Percentiles rank a stretch among this genome's conserved stretches.
Evolutionary conservation across 345 rosid genomes (phyloP).

Genomic region (Zanthoxylum bungeanum): DNA sequence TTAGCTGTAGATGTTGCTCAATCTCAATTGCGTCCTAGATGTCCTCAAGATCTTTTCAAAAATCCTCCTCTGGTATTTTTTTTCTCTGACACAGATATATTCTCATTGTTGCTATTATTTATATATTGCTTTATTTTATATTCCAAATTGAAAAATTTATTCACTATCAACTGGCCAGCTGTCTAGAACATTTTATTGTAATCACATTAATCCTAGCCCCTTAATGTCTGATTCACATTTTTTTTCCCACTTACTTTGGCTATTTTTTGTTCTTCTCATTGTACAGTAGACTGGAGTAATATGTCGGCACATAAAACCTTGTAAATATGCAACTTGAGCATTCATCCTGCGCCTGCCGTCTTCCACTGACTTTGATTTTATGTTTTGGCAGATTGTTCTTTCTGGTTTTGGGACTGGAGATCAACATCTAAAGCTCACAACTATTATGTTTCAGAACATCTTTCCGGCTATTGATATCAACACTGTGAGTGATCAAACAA

Average conservation of each 20-base stretch:
- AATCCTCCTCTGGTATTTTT: conserved; percentile 73
- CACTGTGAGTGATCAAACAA: conserved; percentile 53
- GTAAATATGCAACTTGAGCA: background rate
- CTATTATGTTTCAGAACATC: conserved; percentile 94
- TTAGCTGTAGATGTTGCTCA: conserved; percentile 75
- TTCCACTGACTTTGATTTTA: background rate
- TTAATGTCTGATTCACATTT: background rate
- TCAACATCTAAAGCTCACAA: conserved; percentile 78
- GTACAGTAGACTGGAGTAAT: background rate
- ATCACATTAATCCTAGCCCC: background rate
- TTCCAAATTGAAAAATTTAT: background rate
- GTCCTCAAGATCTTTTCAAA: conserved; percentile 88
- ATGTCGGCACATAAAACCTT: background rate
- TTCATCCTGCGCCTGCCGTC: background rate
- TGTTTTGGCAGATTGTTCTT: conserved; percentile 74
- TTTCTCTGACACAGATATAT: background rate
- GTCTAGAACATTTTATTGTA: background rate
- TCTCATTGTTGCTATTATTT: background rate
- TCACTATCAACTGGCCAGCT: background rate
- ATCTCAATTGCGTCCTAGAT: conserved; percentile 82
- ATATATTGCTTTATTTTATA: background rate
- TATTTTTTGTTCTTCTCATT: background rate
- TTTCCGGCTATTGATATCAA: conserved; percentile 91
- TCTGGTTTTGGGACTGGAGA: conserved; percentile 89
- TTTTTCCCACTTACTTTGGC: background rate